Conservation (phyloP, 441 rosid genomes). For the Iberis amara region DNA sequence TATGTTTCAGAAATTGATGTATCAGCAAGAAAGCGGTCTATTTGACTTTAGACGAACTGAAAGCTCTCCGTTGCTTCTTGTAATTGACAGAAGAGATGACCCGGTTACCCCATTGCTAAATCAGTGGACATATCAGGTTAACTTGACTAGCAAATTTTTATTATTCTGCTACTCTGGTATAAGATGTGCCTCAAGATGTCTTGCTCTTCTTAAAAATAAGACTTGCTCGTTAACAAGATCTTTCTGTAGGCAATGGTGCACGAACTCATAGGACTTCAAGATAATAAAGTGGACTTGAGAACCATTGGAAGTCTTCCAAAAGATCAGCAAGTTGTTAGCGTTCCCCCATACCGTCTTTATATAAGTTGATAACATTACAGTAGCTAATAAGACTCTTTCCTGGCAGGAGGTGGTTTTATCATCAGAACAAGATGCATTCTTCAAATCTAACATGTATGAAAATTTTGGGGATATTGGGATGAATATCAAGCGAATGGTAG, state of each 20-base stretch:
- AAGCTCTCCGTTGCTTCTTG: conserved; percentile 69
- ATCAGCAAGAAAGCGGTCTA: conserved; percentile 92
- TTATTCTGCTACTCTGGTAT: conserved; percentile 6
- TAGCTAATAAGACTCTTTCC: conserved; percentile 19
- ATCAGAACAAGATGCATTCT: conserved; percentile 87
- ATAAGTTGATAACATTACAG: conserved; percentile 9
- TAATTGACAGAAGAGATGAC: conserved; percentile 91
- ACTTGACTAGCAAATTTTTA: conserved; percentile 14
- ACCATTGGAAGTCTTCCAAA: conserved; percentile 53
- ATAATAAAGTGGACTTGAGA: conserved; percentile 87
- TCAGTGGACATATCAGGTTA: conserved; percentile 95
- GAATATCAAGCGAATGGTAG: conserved; percentile 94
- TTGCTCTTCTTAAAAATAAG: conserved; percentile 19
- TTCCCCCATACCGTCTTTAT: conserved; percentile 5
- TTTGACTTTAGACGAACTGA: conserved; percentile 89
- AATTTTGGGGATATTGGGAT: conserved; percentile 96
- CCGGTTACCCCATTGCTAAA: conserved; percentile 88
- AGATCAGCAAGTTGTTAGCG: conserved; percentile 71
- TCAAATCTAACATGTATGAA: conserved; percentile 83
- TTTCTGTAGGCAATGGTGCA: conserved; percentile 84
- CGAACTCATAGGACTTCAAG: conserved; percentile 82
- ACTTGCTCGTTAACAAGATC: conserved; percentile 22
- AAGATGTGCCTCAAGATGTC: conserved; percentile 22
- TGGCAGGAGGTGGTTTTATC: conserved; percentile 88
- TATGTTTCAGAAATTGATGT: conserved; percentile 78